Conservation (phyloP, 805 yeast species). For the Starmerella asiatica region DNA sequence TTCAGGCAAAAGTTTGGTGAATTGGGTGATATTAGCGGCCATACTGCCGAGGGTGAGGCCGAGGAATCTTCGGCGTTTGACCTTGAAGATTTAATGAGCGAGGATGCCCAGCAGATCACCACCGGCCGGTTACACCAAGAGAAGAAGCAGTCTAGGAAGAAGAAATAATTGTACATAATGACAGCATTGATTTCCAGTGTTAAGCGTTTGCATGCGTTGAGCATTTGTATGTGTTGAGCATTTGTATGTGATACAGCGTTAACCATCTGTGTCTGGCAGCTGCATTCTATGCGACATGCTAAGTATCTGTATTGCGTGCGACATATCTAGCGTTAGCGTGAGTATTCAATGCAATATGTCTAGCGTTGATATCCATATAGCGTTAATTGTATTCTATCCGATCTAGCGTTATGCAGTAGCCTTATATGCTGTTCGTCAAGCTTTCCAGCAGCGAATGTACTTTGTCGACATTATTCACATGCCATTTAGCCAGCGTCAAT, state of each 20-base stretch:
- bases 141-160: slow-evolving; percentile 13
- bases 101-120: slow-evolving; percentile 21
- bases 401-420: not conserved
- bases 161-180: slow-evolving; percentile 10
- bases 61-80: slow-evolving; percentile 10
- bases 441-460: slow-evolving; percentile 17
- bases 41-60: not conserved
- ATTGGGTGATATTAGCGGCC: slow-evolving; percentile 9
- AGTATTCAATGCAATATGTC: no score
- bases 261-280: no score
- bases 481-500: slow-evolving; percentile 28
- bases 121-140: slow-evolving; percentile 18
- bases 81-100: slow-evolving; percentile 20
- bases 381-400: not conserved
- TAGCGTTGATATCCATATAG: not conserved
- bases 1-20: slow-evolving; percentile 27
- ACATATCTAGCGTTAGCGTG: no score
- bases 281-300: no score
- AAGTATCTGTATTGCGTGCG: no score
- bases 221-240: no score
- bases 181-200: no score
- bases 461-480: slow-evolving; percentile 18
- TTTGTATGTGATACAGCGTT: no score
- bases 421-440: not conserved
- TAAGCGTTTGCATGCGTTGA: no score